phyloP scores from a whole-genome alignment of 306 rosid species.

The Pterocarpus macrocarpus region DNA sequence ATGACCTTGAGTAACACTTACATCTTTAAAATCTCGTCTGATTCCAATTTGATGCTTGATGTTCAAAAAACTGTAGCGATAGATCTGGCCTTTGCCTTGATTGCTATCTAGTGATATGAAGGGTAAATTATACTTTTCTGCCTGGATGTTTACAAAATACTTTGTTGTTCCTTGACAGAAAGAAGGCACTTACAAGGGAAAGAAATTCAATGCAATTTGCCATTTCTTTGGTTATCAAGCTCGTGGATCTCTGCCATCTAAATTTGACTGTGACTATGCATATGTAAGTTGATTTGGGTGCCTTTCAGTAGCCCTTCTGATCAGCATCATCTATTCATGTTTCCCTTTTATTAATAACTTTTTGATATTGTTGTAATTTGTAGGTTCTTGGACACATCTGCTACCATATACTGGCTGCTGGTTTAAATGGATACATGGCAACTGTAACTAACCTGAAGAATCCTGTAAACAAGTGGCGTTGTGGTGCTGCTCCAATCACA shows the following conservation, averaged over 20 bases:
- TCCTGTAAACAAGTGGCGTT: conserved; percentile 91
- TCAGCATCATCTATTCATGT: conserved; percentile 1
- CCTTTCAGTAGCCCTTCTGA: conserved; percentile 37
- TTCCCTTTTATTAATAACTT: conserved; percentile 32
- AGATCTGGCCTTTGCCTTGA: background rate
- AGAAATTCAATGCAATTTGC: conserved; percentile 97
- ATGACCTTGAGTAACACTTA: background rate
- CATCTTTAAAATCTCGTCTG: conserved; percentile 6
- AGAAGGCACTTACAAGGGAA: conserved; percentile 96
- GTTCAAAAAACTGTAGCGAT: background rate
- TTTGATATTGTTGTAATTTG: conserved; percentile 26
- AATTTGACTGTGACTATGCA: conserved; percentile 97
- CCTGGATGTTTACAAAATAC: background rate
- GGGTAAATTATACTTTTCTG: conserved; percentile 18
- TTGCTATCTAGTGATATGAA: conserved; percentile 28
- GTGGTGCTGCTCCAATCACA: conserved; percentile 94
- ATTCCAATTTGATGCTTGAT: conserved; percentile 24
- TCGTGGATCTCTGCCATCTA: conserved; percentile 97
- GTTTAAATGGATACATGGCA: conserved; percentile 95
- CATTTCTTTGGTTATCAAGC: conserved; percentile 99
- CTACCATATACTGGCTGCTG: conserved; percentile 94
- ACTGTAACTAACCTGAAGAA: conserved; percentile 83
- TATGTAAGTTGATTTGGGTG: conserved; percentile 65
- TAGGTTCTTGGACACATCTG: conserved; percentile 96
- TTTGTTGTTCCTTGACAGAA: conserved; percentile 69